These are phyloP conservation scores for Aspergillus proliferans DNA, from an alignment of 2,329 filamentous ascomycete species.

Conservation along the genomic window DNA sequence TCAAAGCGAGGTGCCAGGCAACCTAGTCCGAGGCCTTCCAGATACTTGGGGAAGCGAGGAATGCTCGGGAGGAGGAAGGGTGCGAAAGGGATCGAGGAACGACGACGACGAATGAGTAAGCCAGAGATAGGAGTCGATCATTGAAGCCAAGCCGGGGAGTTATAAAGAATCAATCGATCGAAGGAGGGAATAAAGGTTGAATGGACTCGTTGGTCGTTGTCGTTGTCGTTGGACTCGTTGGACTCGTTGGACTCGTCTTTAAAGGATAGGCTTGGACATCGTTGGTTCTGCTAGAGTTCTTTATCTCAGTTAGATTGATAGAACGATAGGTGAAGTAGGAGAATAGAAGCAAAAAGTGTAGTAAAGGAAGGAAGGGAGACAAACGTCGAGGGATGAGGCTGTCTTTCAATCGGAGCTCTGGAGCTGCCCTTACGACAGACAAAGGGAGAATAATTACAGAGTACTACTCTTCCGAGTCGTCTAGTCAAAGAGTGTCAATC, in stretches of 20 bases:
- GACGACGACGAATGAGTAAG: slow-evolving; percentile 15
- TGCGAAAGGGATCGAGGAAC: slow-evolving; percentile 14
- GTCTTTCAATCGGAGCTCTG: neutral
- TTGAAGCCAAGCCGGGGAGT: slow-evolving; percentile 17
- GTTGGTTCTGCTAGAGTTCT: no score
- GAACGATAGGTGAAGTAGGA: no score
- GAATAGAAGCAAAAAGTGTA: neutral
- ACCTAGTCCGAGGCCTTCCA: slow-evolving; percentile 20
- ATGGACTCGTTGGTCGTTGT: no score
- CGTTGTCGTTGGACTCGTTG: no score
- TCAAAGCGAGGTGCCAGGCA: slow-evolving; percentile 31
- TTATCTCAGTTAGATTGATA: no score
- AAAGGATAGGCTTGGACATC: no score
- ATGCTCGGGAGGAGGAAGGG: slow-evolving; percentile 20
- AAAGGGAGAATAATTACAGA: neutral
- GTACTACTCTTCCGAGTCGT: no score
- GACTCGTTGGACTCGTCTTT: no score
- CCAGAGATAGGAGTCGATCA: slow-evolving; percentile 12
- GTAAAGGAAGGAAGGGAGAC: slow-evolving; percentile 2
- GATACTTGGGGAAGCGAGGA: slow-evolving; percentile 18
- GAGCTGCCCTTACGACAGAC: neutral
- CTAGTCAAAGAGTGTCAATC: no score
- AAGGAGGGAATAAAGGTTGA: no score
- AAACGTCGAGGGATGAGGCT: slow-evolving; percentile 1
- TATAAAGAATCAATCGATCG: no score